A percentile compares a stretch with the other conserved stretches of the same genome.
Conservation (phyloP, 768 basidiomycete species). For the Trametes gibbosa region DNA sequence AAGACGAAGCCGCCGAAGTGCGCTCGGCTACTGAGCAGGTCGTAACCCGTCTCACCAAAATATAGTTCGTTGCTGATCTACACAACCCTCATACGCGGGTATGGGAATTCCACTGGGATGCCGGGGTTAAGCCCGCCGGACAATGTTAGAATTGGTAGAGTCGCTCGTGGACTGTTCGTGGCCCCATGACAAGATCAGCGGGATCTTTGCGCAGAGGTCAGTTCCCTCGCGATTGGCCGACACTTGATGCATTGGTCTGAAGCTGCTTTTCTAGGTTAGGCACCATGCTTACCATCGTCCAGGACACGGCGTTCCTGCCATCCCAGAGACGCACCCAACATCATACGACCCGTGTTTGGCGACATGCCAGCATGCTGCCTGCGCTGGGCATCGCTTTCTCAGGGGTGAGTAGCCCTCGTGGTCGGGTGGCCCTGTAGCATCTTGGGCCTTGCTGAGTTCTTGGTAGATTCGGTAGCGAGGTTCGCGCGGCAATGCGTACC, state of each 20-base stretch:
- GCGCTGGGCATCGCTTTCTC: background rate
- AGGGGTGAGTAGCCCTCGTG: background rate
- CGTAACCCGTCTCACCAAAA: too few species aligned
- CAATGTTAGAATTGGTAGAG: background rate
- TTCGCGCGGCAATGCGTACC: background rate
- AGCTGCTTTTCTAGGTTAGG: background rate
- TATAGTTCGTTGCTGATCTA: background rate
- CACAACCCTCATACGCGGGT: background rate
- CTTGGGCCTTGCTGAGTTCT: background rate
- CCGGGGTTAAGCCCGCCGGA: background rate
- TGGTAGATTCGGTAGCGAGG: background rate
- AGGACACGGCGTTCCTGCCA: background rate
- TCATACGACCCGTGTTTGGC: background rate
- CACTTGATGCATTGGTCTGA: background rate
- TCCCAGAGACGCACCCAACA: background rate
- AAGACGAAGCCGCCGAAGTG: background rate
- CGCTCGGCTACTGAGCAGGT: background rate
- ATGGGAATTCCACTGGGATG: background rate
- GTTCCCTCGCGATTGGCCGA: background rate
- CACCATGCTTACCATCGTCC: background rate
- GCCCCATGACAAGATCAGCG: conserved; percentile 7
- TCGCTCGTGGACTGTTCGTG: background rate
- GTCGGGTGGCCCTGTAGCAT: background rate
- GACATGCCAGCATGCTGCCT: background rate
- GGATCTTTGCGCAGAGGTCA: conserved; percentile 1